Percentiles rank a stretch among this genome's conserved stretches.
Conservation (phyloP, 1,284 basidiomycete species). For the Malassezia japonica region DNA sequence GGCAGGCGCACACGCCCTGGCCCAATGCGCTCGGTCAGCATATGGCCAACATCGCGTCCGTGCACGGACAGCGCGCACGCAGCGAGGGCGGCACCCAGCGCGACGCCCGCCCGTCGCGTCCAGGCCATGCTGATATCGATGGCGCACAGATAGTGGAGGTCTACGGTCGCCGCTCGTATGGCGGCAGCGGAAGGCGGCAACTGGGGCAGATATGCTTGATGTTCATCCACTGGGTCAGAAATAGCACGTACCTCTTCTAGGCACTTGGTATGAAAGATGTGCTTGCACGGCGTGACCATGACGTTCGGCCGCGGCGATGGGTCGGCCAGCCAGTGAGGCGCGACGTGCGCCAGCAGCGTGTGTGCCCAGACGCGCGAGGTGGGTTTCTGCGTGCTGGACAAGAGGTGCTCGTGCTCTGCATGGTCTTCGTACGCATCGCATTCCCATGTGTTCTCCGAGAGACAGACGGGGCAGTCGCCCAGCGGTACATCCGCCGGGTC, state of each 20-base stretch:
- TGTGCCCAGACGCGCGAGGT: neutral
- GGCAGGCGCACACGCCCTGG: too few relatives aligned
- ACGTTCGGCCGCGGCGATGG: neutral
- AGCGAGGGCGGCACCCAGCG: too few relatives aligned
- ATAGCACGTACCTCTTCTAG: too few relatives aligned
- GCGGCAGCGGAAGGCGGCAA: constrained; percentile 17
- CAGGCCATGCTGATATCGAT: too few relatives aligned
- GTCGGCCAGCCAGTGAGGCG: neutral
- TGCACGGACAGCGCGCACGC: too few relatives aligned
- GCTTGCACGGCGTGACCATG: constrained; percentile 19
- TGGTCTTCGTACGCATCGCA: neutral
- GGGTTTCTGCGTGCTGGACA: neutral
- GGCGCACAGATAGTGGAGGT: too few relatives aligned
- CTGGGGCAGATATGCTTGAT: constrained; percentile 19
- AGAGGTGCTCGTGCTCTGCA: neutral
- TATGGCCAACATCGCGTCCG: too few relatives aligned
- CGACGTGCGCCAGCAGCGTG: neutral
- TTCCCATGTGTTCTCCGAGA: constrained; percentile 26
- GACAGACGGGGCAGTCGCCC: constrained; percentile 46
- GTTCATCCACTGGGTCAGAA: constrained; percentile 20
- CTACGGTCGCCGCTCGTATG: too few relatives aligned
- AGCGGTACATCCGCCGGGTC: constrained; percentile 3
- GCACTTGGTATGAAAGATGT: constrained; percentile 18
- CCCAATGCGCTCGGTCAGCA: too few relatives aligned
- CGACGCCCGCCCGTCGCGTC: too few relatives aligned